Evolutionary conservation across 1,139 yeast species (phyloP), one percentile per base, ranked within the genome.

Genomic region (Petasospora fabianii): DNA sequence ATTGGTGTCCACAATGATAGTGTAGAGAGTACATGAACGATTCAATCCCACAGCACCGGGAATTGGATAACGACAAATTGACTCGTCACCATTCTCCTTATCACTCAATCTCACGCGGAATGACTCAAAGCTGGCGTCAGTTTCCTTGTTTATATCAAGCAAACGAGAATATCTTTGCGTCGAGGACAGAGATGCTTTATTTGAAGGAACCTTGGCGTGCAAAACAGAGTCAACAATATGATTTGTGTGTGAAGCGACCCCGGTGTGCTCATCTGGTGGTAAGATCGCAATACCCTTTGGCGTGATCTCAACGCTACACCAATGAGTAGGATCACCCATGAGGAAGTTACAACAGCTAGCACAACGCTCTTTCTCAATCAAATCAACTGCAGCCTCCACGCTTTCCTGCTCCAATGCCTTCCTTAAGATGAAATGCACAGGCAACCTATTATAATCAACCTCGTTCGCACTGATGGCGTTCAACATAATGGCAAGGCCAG

Each of bases 351-450:
- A 59, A 36, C 54, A 48, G 30, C 58, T 46, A 2, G 59, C 61
- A 18, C 53, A 47, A 1, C 62, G 62, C 22, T 43, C 37, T 6
- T 34, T 32, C 9, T 46, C 41, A 17, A 60, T 41, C 15, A 38
- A 38, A 8, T 40, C 41, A 8, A 56, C 37, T 2, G 61, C 59
- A n/a, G 55, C 60, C 15, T 46, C 53, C 9, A 59, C 58, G 7
- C 54, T 40, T 11, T 41, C 35, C 29, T 51, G 50, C 30, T 60
- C 60, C 33, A 62, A 43, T 1, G 60, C 55, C 30, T 54, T 46
- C 36, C 68, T 50, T n/a, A 62, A 42, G 1, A 62, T 58, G 33
- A 63, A 44, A 35, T 63, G 67, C 20, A 61, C 50, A 7, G 68
- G 68, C 14, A 59, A 46, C 39, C 53, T 55, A 9, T 54, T 41